Evolutionary conservation across 2,329 filamentous ascomycete species (phyloP), one percentile per base, ranked within the genome.

Genomic region (Leptographium procerum): DNA sequence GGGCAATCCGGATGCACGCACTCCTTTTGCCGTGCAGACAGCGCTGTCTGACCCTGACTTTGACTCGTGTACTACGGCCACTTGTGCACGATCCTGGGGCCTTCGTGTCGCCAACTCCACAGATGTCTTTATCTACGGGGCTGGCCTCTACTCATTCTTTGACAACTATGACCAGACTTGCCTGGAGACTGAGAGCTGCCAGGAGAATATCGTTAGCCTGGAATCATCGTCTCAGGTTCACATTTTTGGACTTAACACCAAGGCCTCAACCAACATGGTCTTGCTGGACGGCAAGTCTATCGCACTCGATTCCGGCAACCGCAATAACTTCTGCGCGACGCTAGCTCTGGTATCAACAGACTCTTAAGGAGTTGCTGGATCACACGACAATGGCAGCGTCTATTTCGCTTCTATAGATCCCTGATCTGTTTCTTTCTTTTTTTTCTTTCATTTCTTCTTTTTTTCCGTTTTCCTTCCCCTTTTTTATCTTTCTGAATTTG

Each of bases 81-180:
- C 62, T 26, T 91, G 88, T 70, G 83, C 82, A 61, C 89, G 91
- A 68, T 82, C 89, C 1, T 90, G 86, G 86, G 89, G 88, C 65
- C 76, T 94, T 52, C 85, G 88, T 28, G 77, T 90, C 47, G 72
- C 82, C 58, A 79, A 86, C 70, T 89, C 86, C 3, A 77, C 76
- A 11, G 80, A 89, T 61, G 69, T 91, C 22, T 82, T 80, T 67
- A 72, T 91, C 66, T 89, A 85, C 67, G 88, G 88, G 52, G 86
- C 82, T 6, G 88, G 88, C 29, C 73, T 91, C 60, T 92, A 92
- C 78, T 86, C 80, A 64, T 92, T 92, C 80, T 92, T 90, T 67
- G 82, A 92, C 70, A 89, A 91, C 77, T 92, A 92, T 72, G 75
- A 73, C 43, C 86, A 91, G 71, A 76, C 77, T 22, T 94, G 89